phyloP scores from a whole-genome alignment of 2,329 filamentous ascomycete genomes.

The Drechslerella coelobrocha region DNA sequence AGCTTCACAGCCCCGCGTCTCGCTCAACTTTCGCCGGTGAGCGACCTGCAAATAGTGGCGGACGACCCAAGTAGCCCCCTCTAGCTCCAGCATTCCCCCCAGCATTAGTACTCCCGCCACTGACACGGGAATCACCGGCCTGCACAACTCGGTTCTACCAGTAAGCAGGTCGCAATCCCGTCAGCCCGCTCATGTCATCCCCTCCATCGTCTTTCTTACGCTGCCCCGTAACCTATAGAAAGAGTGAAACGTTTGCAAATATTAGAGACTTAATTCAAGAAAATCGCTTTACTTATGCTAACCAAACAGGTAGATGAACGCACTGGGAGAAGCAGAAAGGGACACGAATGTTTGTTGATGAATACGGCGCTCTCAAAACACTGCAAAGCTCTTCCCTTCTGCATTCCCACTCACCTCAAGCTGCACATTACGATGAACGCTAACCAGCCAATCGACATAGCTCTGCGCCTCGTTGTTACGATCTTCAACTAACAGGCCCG shows the following conservation, averaged over 20 bases:
- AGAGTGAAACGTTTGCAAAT: conserved; percentile 1
- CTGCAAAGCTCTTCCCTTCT: conserved; percentile 36
- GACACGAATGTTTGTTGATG: too few species aligned
- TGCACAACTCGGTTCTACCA: conserved; percentile 60
- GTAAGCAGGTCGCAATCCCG: conserved; percentile 67
- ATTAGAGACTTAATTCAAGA: conserved; percentile 2
- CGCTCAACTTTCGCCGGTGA: conserved; percentile 18
- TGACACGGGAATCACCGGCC: neutral
- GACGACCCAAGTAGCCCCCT: neutral
- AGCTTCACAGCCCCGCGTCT: conserved; percentile 2
- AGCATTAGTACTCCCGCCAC: neutral
- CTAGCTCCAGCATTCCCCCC: neutral
- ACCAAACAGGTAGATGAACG: conserved; percentile 18
- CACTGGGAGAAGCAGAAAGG: neutral
- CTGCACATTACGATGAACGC: conserved; percentile 90
- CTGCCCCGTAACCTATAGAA: conserved; percentile 69
- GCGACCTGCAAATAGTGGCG: neutral
- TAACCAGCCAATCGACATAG: conserved; percentile 98
- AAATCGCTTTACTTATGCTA: too few species aligned
- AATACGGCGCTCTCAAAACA: conserved; percentile 21
- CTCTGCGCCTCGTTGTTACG: conserved; percentile 97
- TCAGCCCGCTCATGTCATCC: conserved; percentile 64
- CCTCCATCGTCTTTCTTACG: conserved; percentile 71
- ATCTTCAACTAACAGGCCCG: conserved; percentile 86
- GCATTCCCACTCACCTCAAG: conserved; percentile 70